Conservation (phyloP, 257 asterid species). For the Cruciata laevipes region DNA sequence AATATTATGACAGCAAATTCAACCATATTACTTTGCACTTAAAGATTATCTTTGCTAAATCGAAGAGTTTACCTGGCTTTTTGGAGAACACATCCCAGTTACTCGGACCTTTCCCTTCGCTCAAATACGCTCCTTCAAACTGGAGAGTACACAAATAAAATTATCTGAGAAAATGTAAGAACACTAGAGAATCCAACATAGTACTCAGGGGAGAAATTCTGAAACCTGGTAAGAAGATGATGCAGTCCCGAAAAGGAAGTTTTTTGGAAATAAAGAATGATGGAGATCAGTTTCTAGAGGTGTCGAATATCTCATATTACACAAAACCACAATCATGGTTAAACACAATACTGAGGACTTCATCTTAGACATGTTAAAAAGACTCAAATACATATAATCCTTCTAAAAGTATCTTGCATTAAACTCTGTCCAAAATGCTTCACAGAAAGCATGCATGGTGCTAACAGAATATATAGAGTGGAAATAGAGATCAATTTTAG, state of each 20-base stretch:
- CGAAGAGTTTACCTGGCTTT: constrained; percentile 16
- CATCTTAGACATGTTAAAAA: background rate
- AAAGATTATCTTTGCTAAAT: background rate
- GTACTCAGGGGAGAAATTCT: background rate
- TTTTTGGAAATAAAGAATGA: constrained; percentile 24
- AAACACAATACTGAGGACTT: constrained; percentile 12
- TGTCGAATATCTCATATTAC: constrained; percentile 7
- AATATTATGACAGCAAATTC: background rate
- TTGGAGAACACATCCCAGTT: constrained; percentile 41
- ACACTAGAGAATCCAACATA: background rate
- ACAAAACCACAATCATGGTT: constrained; percentile 10
- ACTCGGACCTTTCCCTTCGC: constrained; percentile 36
- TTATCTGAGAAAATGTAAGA: background rate
- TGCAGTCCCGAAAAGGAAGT: constrained; percentile 54
- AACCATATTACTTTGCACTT: background rate
- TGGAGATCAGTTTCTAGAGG: constrained; percentile 15
- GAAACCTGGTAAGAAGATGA: constrained; percentile 60
- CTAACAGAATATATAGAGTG: background rate
- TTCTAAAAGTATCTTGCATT: too few relatives aligned
- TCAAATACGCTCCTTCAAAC: constrained; percentile 39
- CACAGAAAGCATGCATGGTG: background rate
- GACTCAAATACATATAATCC: background rate
- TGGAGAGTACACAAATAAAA: constrained; percentile 16
- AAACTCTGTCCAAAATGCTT: background rate
- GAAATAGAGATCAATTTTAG: background rate